Evolutionary conservation across 345 rosid species (phyloP), one percentile per base, ranked within the genome.

Genomic region (Citrus australasica): DNA sequence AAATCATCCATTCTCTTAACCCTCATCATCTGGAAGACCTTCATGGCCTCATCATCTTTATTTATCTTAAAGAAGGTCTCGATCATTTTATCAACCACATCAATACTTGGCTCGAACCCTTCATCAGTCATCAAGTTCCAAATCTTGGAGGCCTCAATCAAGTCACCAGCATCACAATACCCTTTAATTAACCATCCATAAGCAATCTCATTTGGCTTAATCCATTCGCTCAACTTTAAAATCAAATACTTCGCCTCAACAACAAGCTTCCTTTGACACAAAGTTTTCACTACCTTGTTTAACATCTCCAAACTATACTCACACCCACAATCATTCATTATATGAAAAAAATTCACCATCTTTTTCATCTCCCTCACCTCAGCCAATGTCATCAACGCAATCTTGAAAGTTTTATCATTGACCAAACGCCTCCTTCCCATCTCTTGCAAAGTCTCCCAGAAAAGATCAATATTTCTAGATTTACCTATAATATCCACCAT

Each of bases 61-160:
- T 90, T 93, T 14, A 68, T 78, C 91, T 92, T 93, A 7, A 90
- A 85, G 80, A 93, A 56, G 2, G 94, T 86, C 79, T 90, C 95
- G 78, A 90, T 87, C 81, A 94, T 87, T 30, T 83, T 83, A 69
- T 93, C 91, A n/a, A 86, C 87, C 70, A 84, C 93, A 61, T 88
- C 87, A 2, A 86, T 62, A 75, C 83, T 85, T 0, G 90, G 88
- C 70, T 90, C 92, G 0, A 87, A 79, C 33, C 90, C 92, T 71
- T 92, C 88, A 55, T 93, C 98, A 85, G 89, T 88, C 90, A 95
- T 89, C 82, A 86, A 69, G 78, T 95, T 93, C 98, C 98, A 95
- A 68, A 92, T 30, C 77, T 87, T 91, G 7, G 89, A 88, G 24
- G 98, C 98, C 81, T 90, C 92, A 16, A 93, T 77, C 87, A 93